Evolutionary conservation across 257 asterid species (phyloP).

Genomic region (Lycium ferocissimum): DNA sequence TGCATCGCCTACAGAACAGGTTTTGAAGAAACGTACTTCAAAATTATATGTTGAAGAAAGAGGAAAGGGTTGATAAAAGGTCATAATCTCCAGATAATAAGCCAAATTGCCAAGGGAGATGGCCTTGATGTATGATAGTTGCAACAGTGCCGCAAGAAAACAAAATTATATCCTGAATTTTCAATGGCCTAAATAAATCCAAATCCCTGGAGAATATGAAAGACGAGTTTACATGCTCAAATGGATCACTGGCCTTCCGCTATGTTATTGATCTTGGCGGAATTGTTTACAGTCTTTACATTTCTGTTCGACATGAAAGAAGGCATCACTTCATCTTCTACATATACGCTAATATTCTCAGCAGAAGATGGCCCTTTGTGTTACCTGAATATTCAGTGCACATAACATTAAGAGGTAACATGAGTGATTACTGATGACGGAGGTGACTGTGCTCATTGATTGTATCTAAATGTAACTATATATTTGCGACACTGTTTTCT

Average conservation of each 20-base stretch:
- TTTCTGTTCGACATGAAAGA: constrained; percentile 55
- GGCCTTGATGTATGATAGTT: constrained; percentile 92
- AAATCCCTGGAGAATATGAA: constrained; percentile 32
- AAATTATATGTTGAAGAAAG: constrained; percentile 30
- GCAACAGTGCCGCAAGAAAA: constrained; percentile 81
- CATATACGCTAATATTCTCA: background rate
- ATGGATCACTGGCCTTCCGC: constrained; percentile 90
- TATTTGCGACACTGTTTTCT: background rate
- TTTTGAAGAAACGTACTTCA: constrained; percentile 6
- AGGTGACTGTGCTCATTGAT: background rate
- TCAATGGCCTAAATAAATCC: constrained; percentile 12
- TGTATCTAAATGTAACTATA: background rate
- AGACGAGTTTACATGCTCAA: constrained; percentile 80
- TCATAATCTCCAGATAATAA: constrained; percentile 93
- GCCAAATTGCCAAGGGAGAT: constrained; percentile 90
- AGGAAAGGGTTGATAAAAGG: constrained; percentile 71
- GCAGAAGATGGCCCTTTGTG: background rate
- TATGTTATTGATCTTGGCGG: constrained; percentile 93
- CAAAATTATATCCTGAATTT: constrained; percentile 29
- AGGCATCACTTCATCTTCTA: background rate
- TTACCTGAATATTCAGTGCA: background rate
- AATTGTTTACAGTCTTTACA: no score
- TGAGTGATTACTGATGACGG: background rate
- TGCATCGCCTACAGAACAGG: background rate
- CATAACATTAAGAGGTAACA: background rate